Base-by-base conservation (phyloP, 179 eudicot species). In the Amaranthus tricolor region DNA sequence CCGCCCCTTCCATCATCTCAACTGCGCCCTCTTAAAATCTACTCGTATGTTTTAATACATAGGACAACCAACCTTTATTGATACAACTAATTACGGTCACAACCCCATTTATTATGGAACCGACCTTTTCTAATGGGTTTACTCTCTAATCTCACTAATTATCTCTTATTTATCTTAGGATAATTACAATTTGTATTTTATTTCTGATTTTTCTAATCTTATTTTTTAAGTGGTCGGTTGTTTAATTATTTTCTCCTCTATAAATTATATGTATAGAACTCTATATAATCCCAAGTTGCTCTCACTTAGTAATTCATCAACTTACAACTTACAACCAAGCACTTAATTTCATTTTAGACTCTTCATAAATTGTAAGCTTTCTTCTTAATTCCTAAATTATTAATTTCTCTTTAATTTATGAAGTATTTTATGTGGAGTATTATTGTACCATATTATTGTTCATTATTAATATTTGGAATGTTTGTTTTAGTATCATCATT, bases 171-270 rank as follows among this genome's bases (percentile, higher is more conserved):
- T 45, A 75, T 75, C 78, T 55, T 43, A 56, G 62, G 62, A 76
- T 76, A 69, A 76, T 76, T 62, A 60, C 74, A 51, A 70, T 62
- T 76, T 51, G 57, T 47, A 14, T 31, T 15, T 59, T 17, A 24
- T 68, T 47, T 47, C 5, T 51, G 6, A 5, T 55, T 13, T 20
- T 48, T 48, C 48, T 60, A 66, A 49, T 7, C 73, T 73, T 63
- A 49, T 14, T 21, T 78, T 66, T 56, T 62, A 72, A 72, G 44
- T 57, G 61, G 81, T 78, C 81, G 81, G 77, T 67, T 72, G 31
- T 72, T 51, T 9, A 49, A 48, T 50, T 67, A 73, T 59, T 52
- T 57, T 53, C 49, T 2, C 44, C 5, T 20, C 8, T 5, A 21
- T 9, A 44, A 45, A 63, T 17, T 61, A 44, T 49, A 58, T 64